Conservation (phyloP, 2,329 filamentous ascomycete genomes). For the Diaporthe australafricana region DNA sequence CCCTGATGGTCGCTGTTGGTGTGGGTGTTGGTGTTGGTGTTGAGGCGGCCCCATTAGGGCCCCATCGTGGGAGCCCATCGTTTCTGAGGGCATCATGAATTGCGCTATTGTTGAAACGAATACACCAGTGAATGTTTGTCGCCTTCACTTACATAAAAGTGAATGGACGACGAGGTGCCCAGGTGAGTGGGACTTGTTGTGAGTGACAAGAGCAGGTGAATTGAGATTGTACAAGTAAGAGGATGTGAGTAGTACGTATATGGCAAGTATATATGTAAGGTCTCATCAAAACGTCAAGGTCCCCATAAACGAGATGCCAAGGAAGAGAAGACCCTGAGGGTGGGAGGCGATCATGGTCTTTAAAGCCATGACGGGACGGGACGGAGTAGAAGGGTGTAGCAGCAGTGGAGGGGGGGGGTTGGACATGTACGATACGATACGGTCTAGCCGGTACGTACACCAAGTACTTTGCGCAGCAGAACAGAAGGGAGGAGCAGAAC, state of each 20-base stretch:
- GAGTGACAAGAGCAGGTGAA: neutral
- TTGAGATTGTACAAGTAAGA: neutral
- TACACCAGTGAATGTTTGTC: neutral
- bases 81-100: neutral
- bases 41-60: neutral
- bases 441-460: neutral
- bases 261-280: neutral
- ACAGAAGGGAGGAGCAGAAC: neutral
- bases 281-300: conserved; percentile 15
- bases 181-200: neutral
- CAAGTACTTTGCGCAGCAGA: neutral
- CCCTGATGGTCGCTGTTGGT: neutral
- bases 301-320: conserved; percentile 17
- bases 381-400: conserved; percentile 19
- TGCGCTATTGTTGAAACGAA: neutral
- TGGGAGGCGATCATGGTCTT: conserved; percentile 27
- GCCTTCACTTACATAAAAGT: neutral
- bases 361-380: conserved; percentile 16
- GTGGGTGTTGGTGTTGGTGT: neutral
- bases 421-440: neutral
- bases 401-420: neutral
- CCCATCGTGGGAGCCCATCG: conserved; percentile 5
- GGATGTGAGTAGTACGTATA: neutral
- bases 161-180: neutral
- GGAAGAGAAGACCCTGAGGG: conserved; percentile 12